phyloP scores from a whole-genome alignment of 108 stramenopile species.

The Pseudonitzschia delicatissima region DNA sequence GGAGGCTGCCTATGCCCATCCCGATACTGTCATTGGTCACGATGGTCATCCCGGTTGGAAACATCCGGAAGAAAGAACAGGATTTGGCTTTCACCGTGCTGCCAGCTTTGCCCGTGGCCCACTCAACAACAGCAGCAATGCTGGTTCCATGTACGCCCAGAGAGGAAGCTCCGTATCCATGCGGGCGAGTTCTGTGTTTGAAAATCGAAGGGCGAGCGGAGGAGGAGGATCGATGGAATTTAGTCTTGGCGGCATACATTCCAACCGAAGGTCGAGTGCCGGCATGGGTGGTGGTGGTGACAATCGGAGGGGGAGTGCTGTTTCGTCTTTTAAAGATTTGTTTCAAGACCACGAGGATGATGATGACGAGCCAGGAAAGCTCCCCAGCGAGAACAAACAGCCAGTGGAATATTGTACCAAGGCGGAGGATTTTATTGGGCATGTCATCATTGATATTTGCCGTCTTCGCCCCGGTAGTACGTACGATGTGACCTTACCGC shows the following conservation, averaged over 20 bases:
- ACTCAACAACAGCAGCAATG: neutral
- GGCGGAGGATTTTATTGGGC: constrained; percentile 59
- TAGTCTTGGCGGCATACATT: neutral
- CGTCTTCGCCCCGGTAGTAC: constrained; percentile 50
- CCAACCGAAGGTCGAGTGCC: neutral
- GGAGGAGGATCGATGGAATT: neutral
- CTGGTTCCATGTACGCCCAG: too few species aligned
- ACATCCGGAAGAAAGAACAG: neutral
- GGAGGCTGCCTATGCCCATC: neutral
- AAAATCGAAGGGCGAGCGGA: neutral
- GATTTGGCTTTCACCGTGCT: neutral
- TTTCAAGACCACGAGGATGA: constrained; percentile 1
- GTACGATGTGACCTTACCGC: constrained; percentile 60
- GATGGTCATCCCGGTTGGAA: constrained; percentile 3
- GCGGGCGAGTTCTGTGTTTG: neutral
- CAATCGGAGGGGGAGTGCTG: neutral
- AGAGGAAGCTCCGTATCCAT: too few species aligned
- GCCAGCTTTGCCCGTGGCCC: neutral
- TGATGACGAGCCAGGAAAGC: constrained; percentile 31
- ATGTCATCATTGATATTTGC: constrained; percentile 52
- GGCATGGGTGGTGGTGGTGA: neutral
- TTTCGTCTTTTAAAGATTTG: neutral
- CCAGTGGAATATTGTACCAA: neutral
- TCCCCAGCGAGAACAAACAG: neutral
- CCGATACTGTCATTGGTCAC: neutral